Base-by-base conservation (phyloP, 2,329 filamentous ascomycete species). In the Colletotrichum neosansevieriae region DNA sequence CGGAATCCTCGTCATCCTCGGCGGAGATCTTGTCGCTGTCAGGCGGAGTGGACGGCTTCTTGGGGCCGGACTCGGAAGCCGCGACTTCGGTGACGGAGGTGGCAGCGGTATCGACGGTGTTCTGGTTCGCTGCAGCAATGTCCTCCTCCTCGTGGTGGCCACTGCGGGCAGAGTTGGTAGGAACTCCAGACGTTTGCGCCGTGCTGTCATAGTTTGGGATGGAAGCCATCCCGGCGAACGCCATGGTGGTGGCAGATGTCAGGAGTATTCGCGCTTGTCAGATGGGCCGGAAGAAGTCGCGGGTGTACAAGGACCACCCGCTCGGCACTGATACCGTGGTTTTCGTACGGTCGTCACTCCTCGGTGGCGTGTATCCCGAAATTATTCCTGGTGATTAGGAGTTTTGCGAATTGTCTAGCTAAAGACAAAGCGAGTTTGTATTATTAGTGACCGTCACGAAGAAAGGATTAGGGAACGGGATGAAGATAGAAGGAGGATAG, bases 121-220 rank as follows among this genome's bases (percentile, higher is more conserved):
- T 74, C 59, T 74, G 73, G 38, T 69, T 71, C 10, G 72, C 72
- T 44, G 72, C 66, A 12, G 73, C 71, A 12, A 74, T 74, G 19
- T 71, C 68, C 51, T 74, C 72, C 44, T 76, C 73, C 29, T 76
- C 75, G 45, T 76, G 74, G 64, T 74, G 67, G 21, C 71, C 71
- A 29, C 74, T 63, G 69, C 70, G 76, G 17, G 69, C 69, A 19
- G 75, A 70, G 10, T 24, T 38, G 38, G 74, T 69, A 4, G 84
- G 80, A 42, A 77, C 77, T 56, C 83, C 83, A 15, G 77, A 76
- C 12, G 73, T 76, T 70, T 83, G 81, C 11, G 82, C 81, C 29
- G 84, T 84, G 71, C 77, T 79, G 74, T 86, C 85, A 74, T 86
- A 83, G 73, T 82, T 80, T 66, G 83, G 83, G 71, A 80, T 77